A percentile compares a stretch with the other conserved stretches of the same genome.
Conservation (phyloP, 2,329 filamentous ascomycete species). For the Volutella citrinella region DNA sequence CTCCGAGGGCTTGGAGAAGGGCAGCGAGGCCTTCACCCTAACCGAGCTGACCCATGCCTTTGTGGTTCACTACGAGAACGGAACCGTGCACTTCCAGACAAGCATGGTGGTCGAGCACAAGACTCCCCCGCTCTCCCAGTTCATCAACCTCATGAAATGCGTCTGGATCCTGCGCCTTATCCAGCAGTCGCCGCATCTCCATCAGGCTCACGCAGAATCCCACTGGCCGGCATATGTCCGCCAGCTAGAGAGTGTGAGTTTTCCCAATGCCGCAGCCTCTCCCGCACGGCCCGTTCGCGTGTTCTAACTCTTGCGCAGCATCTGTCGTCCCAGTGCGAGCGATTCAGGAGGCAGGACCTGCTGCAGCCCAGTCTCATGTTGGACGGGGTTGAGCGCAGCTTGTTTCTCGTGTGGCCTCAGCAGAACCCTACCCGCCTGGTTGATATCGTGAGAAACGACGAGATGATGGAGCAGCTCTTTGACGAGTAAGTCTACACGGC, state of each 20-base stretch:
- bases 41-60: constrained; percentile 28
- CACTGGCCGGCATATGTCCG: constrained; percentile 34
- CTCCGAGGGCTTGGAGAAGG: too few species aligned
- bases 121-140: constrained; percentile 23
- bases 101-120: constrained; percentile 26
- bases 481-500: constrained; percentile 20
- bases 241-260: constrained; percentile 30
- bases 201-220: constrained; percentile 17
- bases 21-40: too few species aligned
- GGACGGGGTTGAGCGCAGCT: constrained; percentile 16
- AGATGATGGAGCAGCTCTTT: constrained; percentile 32
- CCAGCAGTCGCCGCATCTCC: constrained; percentile 12
- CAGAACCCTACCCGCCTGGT: constrained; percentile 23
- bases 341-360: too few species aligned
- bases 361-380: constrained; percentile 17
- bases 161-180: constrained; percentile 28
- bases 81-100: constrained; percentile 20
- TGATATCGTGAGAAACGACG: constrained; percentile 29
- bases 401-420: constrained; percentile 30
- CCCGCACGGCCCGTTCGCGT: too few species aligned
- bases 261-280: too few species aligned
- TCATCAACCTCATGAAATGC: constrained; percentile 32
- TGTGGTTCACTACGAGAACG: constrained; percentile 25
- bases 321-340: constrained; percentile 23
- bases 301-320: constrained; percentile 21